Evolutionary conservation across 75 land plant species (phyloP).

Genomic region (Pinus tabuliformis): DNA sequence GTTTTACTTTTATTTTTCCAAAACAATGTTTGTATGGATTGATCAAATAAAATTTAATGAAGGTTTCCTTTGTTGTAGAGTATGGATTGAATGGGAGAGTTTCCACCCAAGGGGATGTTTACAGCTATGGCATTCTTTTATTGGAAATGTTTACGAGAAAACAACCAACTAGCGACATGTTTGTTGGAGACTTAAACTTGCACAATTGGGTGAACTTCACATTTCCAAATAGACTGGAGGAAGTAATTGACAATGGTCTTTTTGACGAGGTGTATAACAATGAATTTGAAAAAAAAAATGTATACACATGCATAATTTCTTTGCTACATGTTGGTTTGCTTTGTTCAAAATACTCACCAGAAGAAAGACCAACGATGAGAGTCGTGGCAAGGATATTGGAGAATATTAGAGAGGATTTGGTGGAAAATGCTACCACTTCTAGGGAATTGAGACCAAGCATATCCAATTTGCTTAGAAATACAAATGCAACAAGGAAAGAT

Average conservation of each 20-base stretch:
- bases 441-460: background rate
- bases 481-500: background rate
- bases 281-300: background rate
- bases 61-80: slow-evolving; percentile 11
- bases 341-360: slow-evolving; percentile 26
- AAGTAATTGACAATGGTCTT: background rate
- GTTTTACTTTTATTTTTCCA: background rate
- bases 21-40: background rate
- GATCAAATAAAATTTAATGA: background rate
- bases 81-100: slow-evolving; percentile 13
- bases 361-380: slow-evolving; percentile 34
- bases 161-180: background rate
- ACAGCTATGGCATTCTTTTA: slow-evolving; percentile 31
- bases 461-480: background rate
- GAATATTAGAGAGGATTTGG: background rate
- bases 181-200: background rate
- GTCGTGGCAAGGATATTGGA: slow-evolving; percentile 12
- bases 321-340: slow-evolving; percentile 16
- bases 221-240: background rate
- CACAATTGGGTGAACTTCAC: background rate
- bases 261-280: background rate
- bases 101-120: slow-evolving; percentile 26
- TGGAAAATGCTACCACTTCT: background rate
- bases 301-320: background rate
- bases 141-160: slow-evolving; percentile 25